phyloP scores from a whole-genome alignment of 345 rosid genomes.

The Rhizophora apiculata region DNA sequence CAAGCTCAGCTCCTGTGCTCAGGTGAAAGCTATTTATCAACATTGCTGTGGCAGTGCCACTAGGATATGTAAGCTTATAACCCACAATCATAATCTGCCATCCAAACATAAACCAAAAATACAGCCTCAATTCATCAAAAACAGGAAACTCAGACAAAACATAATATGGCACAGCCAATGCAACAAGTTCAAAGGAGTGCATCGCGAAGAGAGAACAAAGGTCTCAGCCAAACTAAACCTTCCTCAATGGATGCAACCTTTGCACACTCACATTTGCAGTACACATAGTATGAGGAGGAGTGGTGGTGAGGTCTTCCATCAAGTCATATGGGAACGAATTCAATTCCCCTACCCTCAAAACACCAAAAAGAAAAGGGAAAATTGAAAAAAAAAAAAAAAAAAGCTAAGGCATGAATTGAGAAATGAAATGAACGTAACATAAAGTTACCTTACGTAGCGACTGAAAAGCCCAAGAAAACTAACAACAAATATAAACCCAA shows the following conservation, averaged over 20 bases:
- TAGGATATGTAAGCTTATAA: slow-evolving; percentile 89
- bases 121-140: neutral
- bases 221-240: no score
- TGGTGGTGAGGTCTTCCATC: no score
- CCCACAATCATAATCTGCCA: slow-evolving; percentile 78
- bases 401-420: neutral
- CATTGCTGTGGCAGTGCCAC: slow-evolving; percentile 97
- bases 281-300: no score
- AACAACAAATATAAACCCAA: slow-evolving; percentile 76
- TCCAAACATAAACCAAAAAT: neutral
- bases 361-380: no score
- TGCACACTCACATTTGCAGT: no score
- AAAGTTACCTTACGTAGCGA: slow-evolving; percentile 72
- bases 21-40: slow-evolving; percentile 92
- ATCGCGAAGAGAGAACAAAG: no score
- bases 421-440: neutral
- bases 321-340: no score
- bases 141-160: no score
- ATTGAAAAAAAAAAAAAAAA: neutral
- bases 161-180: no score
- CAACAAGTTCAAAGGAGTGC: no score
- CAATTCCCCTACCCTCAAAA: no score
- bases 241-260: no score
- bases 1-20: slow-evolving; percentile 85
- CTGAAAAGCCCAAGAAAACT: slow-evolving; percentile 90